phyloP scores from a whole-genome alignment of 352 stramenopile species.

The Phytophthora tentaculata region DNA sequence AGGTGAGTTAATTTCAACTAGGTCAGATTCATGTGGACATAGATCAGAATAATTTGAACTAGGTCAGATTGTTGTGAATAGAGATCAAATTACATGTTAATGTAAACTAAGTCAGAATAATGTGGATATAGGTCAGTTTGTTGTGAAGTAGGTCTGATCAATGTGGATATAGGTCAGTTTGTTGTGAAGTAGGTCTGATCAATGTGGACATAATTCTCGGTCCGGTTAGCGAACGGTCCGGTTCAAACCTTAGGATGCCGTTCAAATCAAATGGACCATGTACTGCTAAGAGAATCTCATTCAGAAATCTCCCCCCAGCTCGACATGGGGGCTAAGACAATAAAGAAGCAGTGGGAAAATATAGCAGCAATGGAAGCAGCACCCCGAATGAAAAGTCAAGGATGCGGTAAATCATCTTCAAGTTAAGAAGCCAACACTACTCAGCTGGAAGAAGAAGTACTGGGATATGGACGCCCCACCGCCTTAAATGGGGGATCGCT shows the following conservation, averaged over 20 bases:
- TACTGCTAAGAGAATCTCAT: not conserved
- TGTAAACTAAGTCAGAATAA: not conserved
- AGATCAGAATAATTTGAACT: too few relatives aligned
- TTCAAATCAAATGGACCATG: not conserved
- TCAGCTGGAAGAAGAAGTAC: not conserved
- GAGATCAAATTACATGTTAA: too few relatives aligned
- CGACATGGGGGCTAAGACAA: not conserved
- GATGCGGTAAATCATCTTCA: not conserved
- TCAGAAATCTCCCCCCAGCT: not conserved
- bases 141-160: not conserved
- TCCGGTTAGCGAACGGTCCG: not conserved
- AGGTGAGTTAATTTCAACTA: not conserved
- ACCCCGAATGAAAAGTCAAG: not conserved
- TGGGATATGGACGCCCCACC: not conserved
- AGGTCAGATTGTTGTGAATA: not conserved
- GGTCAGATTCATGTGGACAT: too few relatives aligned
- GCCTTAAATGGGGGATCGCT: not conserved
- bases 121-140: not conserved
- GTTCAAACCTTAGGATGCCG: not conserved
- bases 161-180: not conserved
- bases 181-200: not conserved
- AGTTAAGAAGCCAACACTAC: not conserved
- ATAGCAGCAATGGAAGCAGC: not conserved
- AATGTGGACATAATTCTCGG: not conserved
- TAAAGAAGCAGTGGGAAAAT: not conserved